Evolutionary conservation across 1,284 basidiomycete species (phyloP), one percentile per base, ranked within the genome.

Genomic region (Ustilago sp.): DNA sequence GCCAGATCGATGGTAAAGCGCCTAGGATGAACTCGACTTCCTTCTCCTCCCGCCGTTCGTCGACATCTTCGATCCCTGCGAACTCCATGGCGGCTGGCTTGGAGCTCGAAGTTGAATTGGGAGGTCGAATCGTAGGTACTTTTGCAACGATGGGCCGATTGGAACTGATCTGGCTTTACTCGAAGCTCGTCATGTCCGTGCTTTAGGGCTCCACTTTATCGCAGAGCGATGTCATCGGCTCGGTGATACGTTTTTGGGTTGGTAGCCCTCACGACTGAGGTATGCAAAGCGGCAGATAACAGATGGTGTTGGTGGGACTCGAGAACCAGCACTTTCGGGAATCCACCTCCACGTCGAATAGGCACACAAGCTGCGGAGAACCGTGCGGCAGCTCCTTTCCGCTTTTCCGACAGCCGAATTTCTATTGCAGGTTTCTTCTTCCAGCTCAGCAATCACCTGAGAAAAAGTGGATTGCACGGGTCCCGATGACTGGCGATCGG

Each of bases 1-100:
- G 65, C 69, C 69, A 73, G 35, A 77, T 39, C 28, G 69, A 68
- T 4, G 70, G 69, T 28, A 69, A 43, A 3, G 69, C 74, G 11
- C 69, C 70, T 17, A 73, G 63, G 15, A 77, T 70, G 58, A 77
- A 53, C 34, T 77, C 74, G 50, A 77, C 69, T 34, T 77, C 69
- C 39, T 73, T 63, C 36, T 77, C 69, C 35, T 73, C 74, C 3
- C 50, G 68, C 34, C 53, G 47, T 63, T 65, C 41, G 12, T 65
- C 62, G 8, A 41, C 57, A 15, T 39, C 58, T 11, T 62, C 51
- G 52, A 45, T 32, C 34, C 50, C 62, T 35, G 56, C 58, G 31
- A 32, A 43, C 32, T 67, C 59, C 70, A 73, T 73, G 43, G 32
- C 34, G 39, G 48, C 39, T 55, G 5, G 31, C 17, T 23, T 32